These are phyloP conservation scores for Dentipellis sp. DNA, from an alignment of 768 basidiomycete genomes.

Conservation along the genomic window DNA sequence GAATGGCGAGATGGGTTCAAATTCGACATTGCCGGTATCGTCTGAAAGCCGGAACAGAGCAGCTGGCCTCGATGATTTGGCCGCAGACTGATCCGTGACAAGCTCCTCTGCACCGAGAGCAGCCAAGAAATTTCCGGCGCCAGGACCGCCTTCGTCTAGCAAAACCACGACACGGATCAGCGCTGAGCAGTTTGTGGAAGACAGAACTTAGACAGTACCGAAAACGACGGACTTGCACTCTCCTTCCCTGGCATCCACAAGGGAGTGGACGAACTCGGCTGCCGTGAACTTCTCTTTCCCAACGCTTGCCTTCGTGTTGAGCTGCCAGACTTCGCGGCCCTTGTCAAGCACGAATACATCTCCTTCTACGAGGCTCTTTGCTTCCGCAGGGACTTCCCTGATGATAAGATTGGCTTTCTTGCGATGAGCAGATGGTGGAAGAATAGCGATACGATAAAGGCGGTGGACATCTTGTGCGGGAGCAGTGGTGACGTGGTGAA, in stretches of 20 bases:
- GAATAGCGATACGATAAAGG: slow-evolving; percentile 40
- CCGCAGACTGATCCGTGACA: slow-evolving; percentile 5
- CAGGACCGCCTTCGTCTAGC: slow-evolving; percentile 39
- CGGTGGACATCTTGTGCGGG: slow-evolving; percentile 35
- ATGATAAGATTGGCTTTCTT: slow-evolving; percentile 23
- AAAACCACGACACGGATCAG: background rate
- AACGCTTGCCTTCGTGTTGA: slow-evolving; percentile 43
- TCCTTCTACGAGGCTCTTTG: slow-evolving; percentile 40
- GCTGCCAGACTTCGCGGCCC: slow-evolving; percentile 41
- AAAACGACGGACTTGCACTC: slow-evolving; percentile 37
- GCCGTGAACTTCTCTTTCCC: slow-evolving; percentile 55
- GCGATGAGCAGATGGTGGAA: slow-evolving; percentile 5
- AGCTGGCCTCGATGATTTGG: slow-evolving; percentile 18
- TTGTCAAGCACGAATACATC: slow-evolving; percentile 56
- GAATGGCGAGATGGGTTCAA: slow-evolving; percentile 25
- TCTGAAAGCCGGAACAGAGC: slow-evolving; percentile 37
- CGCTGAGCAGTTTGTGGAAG: background rate
- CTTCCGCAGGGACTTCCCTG: slow-evolving; percentile 37
- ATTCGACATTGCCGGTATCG: slow-evolving; percentile 29
- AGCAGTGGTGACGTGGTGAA: slow-evolving; percentile 38
- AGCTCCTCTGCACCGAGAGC: slow-evolving; percentile 31
- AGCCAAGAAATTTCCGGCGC: slow-evolving; percentile 36
- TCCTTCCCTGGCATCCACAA: slow-evolving; percentile 33
- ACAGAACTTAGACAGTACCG: slow-evolving; percentile 25
- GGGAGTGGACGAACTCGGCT: slow-evolving; percentile 44